These are phyloP conservation scores for Euphorbia tirucalli DNA, from an alignment of 345 rosid genomes.

Conservation along the genomic window DNA sequence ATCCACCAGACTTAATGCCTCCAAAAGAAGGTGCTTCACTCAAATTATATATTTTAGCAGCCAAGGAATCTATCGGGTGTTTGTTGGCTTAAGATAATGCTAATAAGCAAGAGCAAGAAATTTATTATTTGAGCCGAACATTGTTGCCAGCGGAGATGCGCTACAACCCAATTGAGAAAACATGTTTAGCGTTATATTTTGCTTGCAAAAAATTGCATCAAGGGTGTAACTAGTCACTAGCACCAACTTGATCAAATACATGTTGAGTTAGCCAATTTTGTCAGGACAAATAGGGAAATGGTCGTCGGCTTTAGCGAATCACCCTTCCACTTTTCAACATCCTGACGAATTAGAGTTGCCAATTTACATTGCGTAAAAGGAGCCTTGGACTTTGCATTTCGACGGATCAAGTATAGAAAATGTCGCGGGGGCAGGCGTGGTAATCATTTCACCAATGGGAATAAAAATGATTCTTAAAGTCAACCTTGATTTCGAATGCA, in stretches of 20 bases:
- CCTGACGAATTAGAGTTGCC: background rate
- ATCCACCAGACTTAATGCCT: background rate
- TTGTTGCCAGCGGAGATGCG: too few species aligned
- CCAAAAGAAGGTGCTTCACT: background rate
- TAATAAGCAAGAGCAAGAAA: background rate
- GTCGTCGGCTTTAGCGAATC: too few species aligned
- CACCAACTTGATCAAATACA: too few species aligned
- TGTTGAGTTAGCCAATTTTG: too few species aligned
- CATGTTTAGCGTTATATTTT: too few species aligned
- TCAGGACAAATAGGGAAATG: too few species aligned
- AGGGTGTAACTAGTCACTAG: too few species aligned
- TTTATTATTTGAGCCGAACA: too few species aligned
- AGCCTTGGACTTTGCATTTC: background rate
- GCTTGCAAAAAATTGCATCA: too few species aligned
- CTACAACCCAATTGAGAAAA: too few species aligned
- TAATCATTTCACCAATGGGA: background rate
- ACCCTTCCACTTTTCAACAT: background rate
- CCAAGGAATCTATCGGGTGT: too few species aligned
- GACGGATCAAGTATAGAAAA: background rate
- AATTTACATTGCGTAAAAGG: background rate
- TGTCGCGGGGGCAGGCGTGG: background rate
- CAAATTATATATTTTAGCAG: background rate
- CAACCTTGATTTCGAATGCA: background rate
- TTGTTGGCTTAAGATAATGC: too few species aligned
- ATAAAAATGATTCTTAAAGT: background rate